Conservation (phyloP, 192 early-diverging fungal genomes). For the Coemansia aciculifera region DNA sequence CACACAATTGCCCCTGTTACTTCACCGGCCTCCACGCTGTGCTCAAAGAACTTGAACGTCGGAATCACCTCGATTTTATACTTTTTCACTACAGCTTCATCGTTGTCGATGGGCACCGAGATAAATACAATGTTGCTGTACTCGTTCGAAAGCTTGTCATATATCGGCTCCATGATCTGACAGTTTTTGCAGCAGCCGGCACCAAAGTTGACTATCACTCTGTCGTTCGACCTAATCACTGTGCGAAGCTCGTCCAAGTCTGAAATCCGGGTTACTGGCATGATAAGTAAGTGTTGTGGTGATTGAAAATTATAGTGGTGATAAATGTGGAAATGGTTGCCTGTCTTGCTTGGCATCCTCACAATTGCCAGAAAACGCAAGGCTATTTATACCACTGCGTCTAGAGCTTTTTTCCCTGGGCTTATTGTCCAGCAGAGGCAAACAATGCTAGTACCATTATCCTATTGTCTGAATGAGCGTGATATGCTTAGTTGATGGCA, state of each 20-base stretch:
- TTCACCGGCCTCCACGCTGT: neutral
- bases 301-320: neutral
- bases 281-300: neutral
- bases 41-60: slow-evolving; percentile 73
- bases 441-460: neutral
- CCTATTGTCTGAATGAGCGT: neutral
- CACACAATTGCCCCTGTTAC: neutral
- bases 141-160: slow-evolving; percentile 60
- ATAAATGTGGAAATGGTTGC: neutral
- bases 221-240: slow-evolving; percentile 9
- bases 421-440: neutral
- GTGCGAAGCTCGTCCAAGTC: slow-evolving; percentile 1
- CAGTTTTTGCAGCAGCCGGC: slow-evolving; percentile 84
- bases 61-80: slow-evolving; percentile 67
- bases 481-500: neutral
- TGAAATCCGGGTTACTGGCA: neutral
- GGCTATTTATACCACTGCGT: neutral
- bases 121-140: slow-evolving; percentile 65
- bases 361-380: neutral
- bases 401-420: too few relatives aligned
- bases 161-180: slow-evolving; percentile 70
- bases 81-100: slow-evolving; percentile 35
- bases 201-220: slow-evolving; percentile 73
- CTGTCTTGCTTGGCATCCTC: neutral
- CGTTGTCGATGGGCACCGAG: slow-evolving; percentile 82